These are phyloP conservation scores for Lachancea quebecensis DNA, from an alignment of 805 yeast species.

Conservation along the genomic window DNA sequence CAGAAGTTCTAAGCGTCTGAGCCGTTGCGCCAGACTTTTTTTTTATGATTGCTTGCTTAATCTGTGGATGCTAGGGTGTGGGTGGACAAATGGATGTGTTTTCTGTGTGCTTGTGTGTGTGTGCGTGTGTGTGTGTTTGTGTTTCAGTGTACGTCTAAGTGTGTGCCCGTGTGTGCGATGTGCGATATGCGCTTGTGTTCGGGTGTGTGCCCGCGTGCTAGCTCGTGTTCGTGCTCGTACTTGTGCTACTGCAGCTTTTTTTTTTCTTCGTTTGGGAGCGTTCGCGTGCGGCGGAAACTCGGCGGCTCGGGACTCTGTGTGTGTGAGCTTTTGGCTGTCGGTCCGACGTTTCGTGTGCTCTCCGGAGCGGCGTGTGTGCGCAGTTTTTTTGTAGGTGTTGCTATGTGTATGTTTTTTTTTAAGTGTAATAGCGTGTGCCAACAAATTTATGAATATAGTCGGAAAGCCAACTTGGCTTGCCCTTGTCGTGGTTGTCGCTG, in stretches of 20 bases:
- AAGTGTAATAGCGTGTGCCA: slow-evolving; percentile 4
- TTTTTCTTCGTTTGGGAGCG: not conserved
- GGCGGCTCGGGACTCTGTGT: not conserved
- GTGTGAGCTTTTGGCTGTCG: slow-evolving; percentile 11
- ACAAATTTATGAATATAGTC: not conserved
- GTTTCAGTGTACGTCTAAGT: too few species aligned
- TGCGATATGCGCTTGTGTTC: too few species aligned
- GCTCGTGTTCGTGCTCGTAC: too few species aligned
- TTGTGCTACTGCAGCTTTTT: not conserved
- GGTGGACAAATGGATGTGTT: too few species aligned
- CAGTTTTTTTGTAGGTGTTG: slow-evolving; percentile 1
- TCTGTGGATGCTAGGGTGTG: too few species aligned
- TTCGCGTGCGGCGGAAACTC: not conserved
- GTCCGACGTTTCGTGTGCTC: not conserved
- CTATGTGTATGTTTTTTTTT: slow-evolving; percentile 3
- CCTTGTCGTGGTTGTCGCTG: too few species aligned
- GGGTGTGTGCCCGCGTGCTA: too few species aligned
- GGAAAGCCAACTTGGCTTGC: too few species aligned
- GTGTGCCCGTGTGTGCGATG: too few species aligned
- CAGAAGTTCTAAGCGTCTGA: slow-evolving; percentile 28
- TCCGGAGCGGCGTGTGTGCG: not conserved
- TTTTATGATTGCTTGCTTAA: too few species aligned
- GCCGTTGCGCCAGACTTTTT: not conserved
- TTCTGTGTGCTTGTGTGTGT: too few species aligned
- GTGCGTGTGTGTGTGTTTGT: too few species aligned